Evolutionary conservation across 441 rosid species (phyloP).

Genomic region (Eruca vesicaria): DNA sequence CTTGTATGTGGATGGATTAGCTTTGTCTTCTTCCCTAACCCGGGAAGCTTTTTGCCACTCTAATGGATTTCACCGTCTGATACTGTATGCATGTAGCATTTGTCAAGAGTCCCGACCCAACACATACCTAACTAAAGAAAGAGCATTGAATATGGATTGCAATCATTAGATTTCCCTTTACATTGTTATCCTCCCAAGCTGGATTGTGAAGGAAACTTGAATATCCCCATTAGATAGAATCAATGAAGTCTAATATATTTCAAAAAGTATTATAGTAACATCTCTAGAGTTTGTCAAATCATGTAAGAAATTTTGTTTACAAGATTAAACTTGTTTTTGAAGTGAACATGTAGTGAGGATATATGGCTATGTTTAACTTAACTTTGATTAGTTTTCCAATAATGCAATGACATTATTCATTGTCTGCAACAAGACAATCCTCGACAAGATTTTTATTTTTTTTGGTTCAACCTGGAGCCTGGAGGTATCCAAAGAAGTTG

Average conservation of each 20-base stretch:
- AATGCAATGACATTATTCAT: not conserved
- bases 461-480: too few species aligned
- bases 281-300: not conserved
- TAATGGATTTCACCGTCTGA: constrained; percentile 15
- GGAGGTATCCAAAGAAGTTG: too few species aligned
- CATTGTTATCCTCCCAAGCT: constrained; percentile 24
- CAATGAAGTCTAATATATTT: not conserved
- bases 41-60: constrained; percentile 3
- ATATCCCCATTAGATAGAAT: not conserved
- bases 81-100: constrained; percentile 15
- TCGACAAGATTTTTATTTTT: too few species aligned
- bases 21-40: constrained; percentile 22
- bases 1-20: constrained; percentile 20
- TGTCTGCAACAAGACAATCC: constrained; percentile 5
- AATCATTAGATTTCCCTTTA: constrained; percentile 16
- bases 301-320: not conserved
- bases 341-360: not conserved
- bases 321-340: not conserved
- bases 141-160: constrained; percentile 20
- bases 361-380: not conserved
- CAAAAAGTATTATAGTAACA: not conserved
- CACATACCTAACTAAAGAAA: constrained; percentile 26
- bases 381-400: not conserved
- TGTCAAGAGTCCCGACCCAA: constrained; percentile 23
- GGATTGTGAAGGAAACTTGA: not conserved